These are phyloP conservation scores for Penicillium riverlandense DNA, from an alignment of 495 filamentous ascomycete genomes.

Conservation along the genomic window DNA sequence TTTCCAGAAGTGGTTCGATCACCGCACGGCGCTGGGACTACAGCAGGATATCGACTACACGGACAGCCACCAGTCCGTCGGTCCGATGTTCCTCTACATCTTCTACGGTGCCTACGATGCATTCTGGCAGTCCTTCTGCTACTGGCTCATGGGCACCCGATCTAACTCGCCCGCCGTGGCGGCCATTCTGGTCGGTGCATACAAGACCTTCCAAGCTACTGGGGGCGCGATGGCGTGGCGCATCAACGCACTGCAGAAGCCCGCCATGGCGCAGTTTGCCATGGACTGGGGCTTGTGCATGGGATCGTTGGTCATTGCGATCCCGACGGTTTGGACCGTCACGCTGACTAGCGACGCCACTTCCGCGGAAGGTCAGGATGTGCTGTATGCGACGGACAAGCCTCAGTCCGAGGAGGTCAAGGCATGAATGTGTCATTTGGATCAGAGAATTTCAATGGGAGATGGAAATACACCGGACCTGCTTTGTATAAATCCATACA, in stretches of 20 bases:
- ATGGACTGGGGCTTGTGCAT: conserved; percentile 63
- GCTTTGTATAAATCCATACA: too few species aligned
- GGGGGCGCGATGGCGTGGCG: conserved; percentile 81
- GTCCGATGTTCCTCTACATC: conserved; percentile 48
- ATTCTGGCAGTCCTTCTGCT: conserved; percentile 67
- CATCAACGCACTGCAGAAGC: conserved; percentile 54
- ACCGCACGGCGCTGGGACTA: conserved; percentile 16
- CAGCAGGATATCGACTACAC: conserved; percentile 36
- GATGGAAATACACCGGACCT: too few species aligned
- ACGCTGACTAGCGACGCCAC: conserved; percentile 19
- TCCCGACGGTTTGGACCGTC: conserved; percentile 54
- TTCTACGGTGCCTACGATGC: conserved; percentile 49
- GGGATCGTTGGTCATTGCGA: conserved; percentile 58
- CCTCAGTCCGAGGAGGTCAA: conserved; percentile 1
- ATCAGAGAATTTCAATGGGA: not conserved
- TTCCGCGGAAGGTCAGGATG: not conserved
- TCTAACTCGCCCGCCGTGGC: conserved; percentile 81
- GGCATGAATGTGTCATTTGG: not conserved
- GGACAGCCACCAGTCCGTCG: conserved; percentile 25
- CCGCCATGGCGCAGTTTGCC: conserved; percentile 50
- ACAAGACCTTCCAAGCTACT: conserved; percentile 86
- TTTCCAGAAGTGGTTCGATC: conserved; percentile 38
- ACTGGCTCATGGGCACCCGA: conserved; percentile 81
- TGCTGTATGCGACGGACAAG: not conserved
- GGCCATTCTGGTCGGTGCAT: conserved; percentile 84